Percentiles rank a stretch among this genome's conserved stretches.
These are phyloP conservation scores for Hypomyces perniciosus DNA, from an alignment of 2,329 filamentous ascomycete genomes.

Conservation along the genomic window DNA sequence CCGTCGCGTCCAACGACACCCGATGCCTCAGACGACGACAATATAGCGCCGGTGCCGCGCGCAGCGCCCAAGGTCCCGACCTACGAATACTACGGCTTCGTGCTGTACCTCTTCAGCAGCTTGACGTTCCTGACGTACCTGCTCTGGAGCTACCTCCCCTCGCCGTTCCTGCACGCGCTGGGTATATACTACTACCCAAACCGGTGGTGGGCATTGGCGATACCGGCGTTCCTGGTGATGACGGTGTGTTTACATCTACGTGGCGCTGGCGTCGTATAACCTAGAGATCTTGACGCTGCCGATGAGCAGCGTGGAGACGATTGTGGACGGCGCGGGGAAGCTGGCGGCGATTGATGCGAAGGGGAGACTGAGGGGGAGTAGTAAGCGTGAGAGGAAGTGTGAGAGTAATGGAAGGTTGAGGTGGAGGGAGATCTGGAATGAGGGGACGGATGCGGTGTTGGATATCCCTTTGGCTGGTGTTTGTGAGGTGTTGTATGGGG, in stretches of 20 bases:
- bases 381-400: constrained; percentile 31
- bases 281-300: constrained; percentile 80
- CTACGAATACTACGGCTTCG: constrained; percentile 99
- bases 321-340: constrained; percentile 86
- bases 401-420: constrained; percentile 41
- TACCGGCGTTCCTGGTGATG: constrained; percentile 87
- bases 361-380: constrained; percentile 43
- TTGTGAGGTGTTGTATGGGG: constrained; percentile 87
- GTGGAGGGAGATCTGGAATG: constrained; percentile 82
- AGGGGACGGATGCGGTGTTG: constrained; percentile 94
- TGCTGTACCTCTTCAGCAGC: constrained; percentile 84
- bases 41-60: constrained; percentile 73
- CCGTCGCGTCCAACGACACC: constrained; percentile 90
- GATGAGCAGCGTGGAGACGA: constrained; percentile 73
- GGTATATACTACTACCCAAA: constrained; percentile 97
- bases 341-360: constrained; percentile 74
- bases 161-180: constrained; percentile 83
- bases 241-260: constrained; percentile 82
- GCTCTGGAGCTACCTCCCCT: constrained; percentile 85
- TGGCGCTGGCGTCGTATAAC: constrained; percentile 87
- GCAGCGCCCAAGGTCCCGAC: constrained; percentile 94
- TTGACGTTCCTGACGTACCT: constrained; percentile 69
- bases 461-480: constrained; percentile 93
- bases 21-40: constrained; percentile 81
- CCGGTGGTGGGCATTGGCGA: constrained; percentile 93